These are phyloP conservation scores for Austroboletus eburneus DNA, from an alignment of 768 basidiomycete genomes.

Conservation along the genomic window DNA sequence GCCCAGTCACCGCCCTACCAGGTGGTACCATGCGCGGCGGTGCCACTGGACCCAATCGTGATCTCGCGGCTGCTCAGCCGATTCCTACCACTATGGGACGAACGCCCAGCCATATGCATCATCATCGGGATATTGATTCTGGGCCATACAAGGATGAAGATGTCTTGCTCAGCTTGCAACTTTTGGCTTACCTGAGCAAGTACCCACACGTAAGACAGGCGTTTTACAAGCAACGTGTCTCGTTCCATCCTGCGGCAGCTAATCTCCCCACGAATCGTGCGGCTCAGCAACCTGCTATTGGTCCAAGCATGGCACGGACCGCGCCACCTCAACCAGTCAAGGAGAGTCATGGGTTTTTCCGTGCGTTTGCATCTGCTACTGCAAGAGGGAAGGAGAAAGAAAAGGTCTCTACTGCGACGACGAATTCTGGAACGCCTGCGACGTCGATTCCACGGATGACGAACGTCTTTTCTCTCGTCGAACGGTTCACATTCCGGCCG, in stretches of 20 bases:
- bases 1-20: slow-evolving; percentile 5
- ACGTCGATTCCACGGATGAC: slow-evolving; percentile 46
- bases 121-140: slow-evolving; percentile 37
- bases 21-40: slow-evolving; percentile 17
- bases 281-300: slow-evolving; percentile 22
- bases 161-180: slow-evolving; percentile 83
- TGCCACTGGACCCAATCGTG: slow-evolving; percentile 11
- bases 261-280: slow-evolving; percentile 33
- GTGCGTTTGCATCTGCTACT: slow-evolving; percentile 40
- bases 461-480: slow-evolving; percentile 95
- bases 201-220: slow-evolving; percentile 96
- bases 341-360: slow-evolving; percentile 42
- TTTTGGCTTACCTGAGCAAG: slow-evolving; percentile 94
- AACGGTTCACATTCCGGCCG: slow-evolving; percentile 93
- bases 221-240: slow-evolving; percentile 83
- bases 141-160: slow-evolving; percentile 94
- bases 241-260: slow-evolving; percentile 75
- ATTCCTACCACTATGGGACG: slow-evolving; percentile 19
- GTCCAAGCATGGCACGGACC: slow-evolving; percentile 22
- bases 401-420: slow-evolving; percentile 16
- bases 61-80: slow-evolving; percentile 11
- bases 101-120: slow-evolving; percentile 33
- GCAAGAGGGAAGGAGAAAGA: slow-evolving; percentile 50
- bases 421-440: slow-evolving; percentile 17
- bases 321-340: slow-evolving; percentile 21